Evolutionary conservation across 805 yeast species (phyloP).

Genomic region (Sugiyamaella boreocaroliniensis): DNA sequence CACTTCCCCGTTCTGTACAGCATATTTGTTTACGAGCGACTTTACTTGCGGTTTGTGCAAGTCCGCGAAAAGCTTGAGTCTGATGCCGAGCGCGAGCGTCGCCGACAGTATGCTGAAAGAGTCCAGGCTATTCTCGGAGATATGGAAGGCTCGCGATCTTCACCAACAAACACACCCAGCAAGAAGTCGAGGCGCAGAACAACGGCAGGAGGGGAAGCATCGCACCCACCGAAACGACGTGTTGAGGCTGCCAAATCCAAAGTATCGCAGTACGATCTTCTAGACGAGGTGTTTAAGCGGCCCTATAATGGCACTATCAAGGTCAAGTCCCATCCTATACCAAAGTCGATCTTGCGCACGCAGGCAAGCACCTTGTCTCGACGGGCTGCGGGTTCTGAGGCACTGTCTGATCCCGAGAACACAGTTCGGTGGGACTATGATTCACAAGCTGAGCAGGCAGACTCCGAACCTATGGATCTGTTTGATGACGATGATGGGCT

Average conservation of each 20-base stretch:
- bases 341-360: background rate
- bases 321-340: slow-evolving; percentile 7
- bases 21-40: slow-evolving; percentile 31
- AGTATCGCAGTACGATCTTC: slow-evolving; percentile 24
- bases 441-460: slow-evolving; percentile 1
- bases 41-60: slow-evolving; percentile 17
- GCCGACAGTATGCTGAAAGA: slow-evolving; percentile 8
- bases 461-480: slow-evolving; percentile 4
- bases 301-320: slow-evolving; percentile 25
- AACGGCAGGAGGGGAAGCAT: background rate
- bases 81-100: slow-evolving; percentile 4
- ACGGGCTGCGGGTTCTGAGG: background rate
- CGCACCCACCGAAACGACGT: background rate
- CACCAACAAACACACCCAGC: slow-evolving; percentile 1
- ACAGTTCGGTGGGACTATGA: background rate
- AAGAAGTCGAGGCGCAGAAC: slow-evolving; percentile 4
- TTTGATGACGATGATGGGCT: background rate
- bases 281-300: slow-evolving; percentile 27
- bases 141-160: background rate
- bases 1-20: slow-evolving; percentile 32
- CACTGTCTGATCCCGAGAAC: slow-evolving; percentile 8
- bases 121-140: slow-evolving; percentile 6
- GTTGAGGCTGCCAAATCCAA: slow-evolving; percentile 10
- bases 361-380: background rate
- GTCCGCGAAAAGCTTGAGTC: slow-evolving; percentile 4